Percentiles rank a stretch among this genome's conserved stretches.
Evolutionary conservation across 352 stramenopile genomes (phyloP).

Genomic region (Pythium grandisporangium): DNA sequence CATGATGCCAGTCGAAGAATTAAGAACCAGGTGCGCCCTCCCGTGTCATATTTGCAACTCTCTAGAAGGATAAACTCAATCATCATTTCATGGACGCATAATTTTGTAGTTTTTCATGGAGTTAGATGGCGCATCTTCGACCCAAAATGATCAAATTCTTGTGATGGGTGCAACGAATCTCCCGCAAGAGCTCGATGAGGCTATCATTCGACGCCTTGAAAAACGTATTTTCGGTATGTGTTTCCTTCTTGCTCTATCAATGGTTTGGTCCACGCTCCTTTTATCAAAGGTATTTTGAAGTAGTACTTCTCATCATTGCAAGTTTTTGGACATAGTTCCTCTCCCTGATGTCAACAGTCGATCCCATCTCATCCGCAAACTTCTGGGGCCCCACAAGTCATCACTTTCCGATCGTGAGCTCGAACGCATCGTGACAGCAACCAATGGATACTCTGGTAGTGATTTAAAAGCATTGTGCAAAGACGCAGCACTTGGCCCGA

Average conservation of each 20-base stretch:
- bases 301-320: neutral
- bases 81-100: neutral
- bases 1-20: slow-evolving; percentile 82
- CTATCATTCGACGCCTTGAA: slow-evolving; percentile 76
- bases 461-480: slow-evolving; percentile 92
- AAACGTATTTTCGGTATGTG: slow-evolving; percentile 83
- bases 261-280: too few species aligned
- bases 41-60: too few species aligned
- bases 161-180: slow-evolving; percentile 86
- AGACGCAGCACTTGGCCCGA: slow-evolving; percentile 88
- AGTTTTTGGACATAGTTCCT: slow-evolving; percentile 31
- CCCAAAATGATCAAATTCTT: slow-evolving; percentile 67
- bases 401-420: slow-evolving; percentile 52
- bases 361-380: slow-evolving; percentile 48
- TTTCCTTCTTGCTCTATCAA: too few species aligned
- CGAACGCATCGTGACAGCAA: slow-evolving; percentile 53
- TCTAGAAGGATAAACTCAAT: too few species aligned
- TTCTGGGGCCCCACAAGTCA: slow-evolving; percentile 42
- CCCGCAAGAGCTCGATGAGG: slow-evolving; percentile 80
- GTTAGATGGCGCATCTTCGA: slow-evolving; percentile 70
- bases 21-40: slow-evolving; percentile 86
- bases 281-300: too few species aligned
- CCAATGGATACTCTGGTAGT: slow-evolving; percentile 79
- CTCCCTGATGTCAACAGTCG: slow-evolving; percentile 46
- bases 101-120: slow-evolving; percentile 75